Percentiles rank a stretch among this genome's conserved stretches.
Conservation (phyloP, 805 yeast species). For the Blastobotrys terrestris region DNA sequence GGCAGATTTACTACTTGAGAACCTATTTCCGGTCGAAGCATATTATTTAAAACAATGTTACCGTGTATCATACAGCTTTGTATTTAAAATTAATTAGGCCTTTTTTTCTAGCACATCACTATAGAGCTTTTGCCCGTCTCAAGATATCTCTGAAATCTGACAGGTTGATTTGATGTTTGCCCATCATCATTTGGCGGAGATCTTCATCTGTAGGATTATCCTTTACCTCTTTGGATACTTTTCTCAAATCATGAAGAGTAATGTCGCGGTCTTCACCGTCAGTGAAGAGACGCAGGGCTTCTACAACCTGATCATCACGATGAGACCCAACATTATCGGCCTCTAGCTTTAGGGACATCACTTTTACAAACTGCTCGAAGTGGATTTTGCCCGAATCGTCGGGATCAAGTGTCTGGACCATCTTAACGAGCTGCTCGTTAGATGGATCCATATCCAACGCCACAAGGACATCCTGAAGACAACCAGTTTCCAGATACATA, state of each 20-base stretch:
- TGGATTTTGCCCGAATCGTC: constrained; percentile 24
- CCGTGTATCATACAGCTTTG: neutral
- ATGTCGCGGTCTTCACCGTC: constrained; percentile 19
- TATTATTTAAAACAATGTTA: constrained; percentile 26
- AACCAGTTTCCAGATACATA: constrained; percentile 20
- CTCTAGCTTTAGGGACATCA: constrained; percentile 11
- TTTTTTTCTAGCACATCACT: too few species aligned
- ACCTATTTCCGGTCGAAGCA: constrained; percentile 65
- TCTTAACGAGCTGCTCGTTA: constrained; percentile 12
- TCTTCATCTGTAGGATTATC: constrained; percentile 27
- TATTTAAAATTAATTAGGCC: neutral
- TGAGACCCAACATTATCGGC: constrained; percentile 5
- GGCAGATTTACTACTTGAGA: constrained; percentile 91
- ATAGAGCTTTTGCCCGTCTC: constrained; percentile 17
- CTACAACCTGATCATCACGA: constrained; percentile 8
- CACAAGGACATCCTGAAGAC: constrained; percentile 24
- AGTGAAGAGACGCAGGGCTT: constrained; percentile 15
- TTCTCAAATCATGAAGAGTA: constrained; percentile 22
- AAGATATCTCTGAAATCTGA: constrained; percentile 25
- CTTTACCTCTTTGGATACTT: constrained; percentile 23
- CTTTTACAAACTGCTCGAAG: constrained; percentile 26
- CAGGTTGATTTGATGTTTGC: constrained; percentile 14
- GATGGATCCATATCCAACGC: constrained; percentile 23
- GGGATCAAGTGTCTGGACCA: constrained; percentile 20
- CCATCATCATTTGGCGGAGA: constrained; percentile 28